A percentile compares a stretch with the other conserved stretches of the same genome.
These are phyloP conservation scores for Marchantia polymorpha DNA, from an alignment of 225 moss, liverwort and hornwort species.

Conservation along the genomic window DNA sequence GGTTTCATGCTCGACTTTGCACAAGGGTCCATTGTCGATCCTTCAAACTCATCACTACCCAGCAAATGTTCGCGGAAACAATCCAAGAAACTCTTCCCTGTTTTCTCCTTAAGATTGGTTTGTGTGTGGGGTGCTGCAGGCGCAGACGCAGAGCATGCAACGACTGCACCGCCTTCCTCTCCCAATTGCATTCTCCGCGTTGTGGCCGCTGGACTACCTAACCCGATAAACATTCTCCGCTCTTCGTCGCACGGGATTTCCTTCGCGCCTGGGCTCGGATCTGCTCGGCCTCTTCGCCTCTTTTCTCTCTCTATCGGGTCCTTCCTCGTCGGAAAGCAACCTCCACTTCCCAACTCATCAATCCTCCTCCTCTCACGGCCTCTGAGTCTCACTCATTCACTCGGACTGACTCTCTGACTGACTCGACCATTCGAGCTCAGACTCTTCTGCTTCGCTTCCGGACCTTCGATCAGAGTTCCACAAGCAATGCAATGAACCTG, in stretches of 20 bases:
- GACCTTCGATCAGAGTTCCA: neutral
- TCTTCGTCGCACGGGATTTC: neutral
- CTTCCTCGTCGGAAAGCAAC: neutral
- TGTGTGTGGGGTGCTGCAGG: neutral
- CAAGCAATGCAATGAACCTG: neutral
- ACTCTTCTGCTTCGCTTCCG: neutral
- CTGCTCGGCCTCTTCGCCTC: no score
- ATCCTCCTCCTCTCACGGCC: no score
- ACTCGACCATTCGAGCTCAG: neutral
- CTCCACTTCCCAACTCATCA: neutral
- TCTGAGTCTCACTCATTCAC: neutral
- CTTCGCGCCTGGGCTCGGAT: neutral
- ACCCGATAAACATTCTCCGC: conserved; percentile 34
- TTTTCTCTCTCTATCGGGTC: neutral
- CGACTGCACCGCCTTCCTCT: conserved; percentile 6
- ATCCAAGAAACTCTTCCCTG: conserved; percentile 20
- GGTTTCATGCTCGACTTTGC: neutral
- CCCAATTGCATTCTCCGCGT: conserved; percentile 32
- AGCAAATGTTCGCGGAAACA: conserved; percentile 12
- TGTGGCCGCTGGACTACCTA: conserved; percentile 18
- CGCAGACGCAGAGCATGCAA: neutral
- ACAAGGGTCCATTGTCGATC: neutral
- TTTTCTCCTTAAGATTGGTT: neutral
- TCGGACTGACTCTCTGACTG: neutral
- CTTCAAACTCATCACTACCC: conserved; percentile 19